These are phyloP conservation scores for Colletotrichum acutatum DNA, from an alignment of 2,329 filamentous ascomycete species.

Conservation along the genomic window DNA sequence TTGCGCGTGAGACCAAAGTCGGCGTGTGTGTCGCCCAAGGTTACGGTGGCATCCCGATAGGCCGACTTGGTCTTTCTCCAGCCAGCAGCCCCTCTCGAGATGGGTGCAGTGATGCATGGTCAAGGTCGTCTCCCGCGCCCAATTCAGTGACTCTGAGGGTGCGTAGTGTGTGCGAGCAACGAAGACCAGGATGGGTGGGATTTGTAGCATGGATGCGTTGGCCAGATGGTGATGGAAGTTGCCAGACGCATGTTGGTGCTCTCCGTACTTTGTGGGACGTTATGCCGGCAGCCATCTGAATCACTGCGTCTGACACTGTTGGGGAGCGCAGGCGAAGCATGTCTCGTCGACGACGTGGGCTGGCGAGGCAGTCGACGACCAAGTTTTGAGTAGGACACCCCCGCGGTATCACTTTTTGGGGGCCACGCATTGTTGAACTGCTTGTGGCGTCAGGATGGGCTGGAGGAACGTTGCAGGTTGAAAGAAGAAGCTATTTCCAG, in stretches of 20 bases:
- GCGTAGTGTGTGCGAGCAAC: neutral
- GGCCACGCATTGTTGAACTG: neutral
- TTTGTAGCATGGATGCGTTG: constrained; percentile 26
- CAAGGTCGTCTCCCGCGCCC: constrained; percentile 29
- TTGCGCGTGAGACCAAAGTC: neutral
- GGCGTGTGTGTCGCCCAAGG: constrained; percentile 2
- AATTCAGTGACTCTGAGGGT: constrained; percentile 18
- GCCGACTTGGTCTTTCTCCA: constrained; percentile 17
- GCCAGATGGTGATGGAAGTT: neutral
- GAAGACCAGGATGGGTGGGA: neutral
- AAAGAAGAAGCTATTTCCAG: neutral
- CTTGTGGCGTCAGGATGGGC: neutral
- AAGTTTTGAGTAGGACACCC: neutral
- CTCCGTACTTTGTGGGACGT: constrained; percentile 11
- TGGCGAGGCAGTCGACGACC: neutral
- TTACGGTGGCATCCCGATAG: constrained; percentile 27
- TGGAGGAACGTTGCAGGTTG: constrained; percentile 20
- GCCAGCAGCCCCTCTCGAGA: constrained; percentile 22
- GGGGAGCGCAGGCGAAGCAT: neutral
- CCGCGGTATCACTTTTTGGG: neutral
- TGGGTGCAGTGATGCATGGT: constrained; percentile 18
- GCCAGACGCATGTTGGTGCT: neutral
- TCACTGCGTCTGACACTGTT: neutral
- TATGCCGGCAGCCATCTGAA: constrained; percentile 8
- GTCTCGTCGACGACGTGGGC: constrained; percentile 1